Conservation (phyloP, 495 filamentous ascomycete species). For the Penicillium dipodomyicola region DNA sequence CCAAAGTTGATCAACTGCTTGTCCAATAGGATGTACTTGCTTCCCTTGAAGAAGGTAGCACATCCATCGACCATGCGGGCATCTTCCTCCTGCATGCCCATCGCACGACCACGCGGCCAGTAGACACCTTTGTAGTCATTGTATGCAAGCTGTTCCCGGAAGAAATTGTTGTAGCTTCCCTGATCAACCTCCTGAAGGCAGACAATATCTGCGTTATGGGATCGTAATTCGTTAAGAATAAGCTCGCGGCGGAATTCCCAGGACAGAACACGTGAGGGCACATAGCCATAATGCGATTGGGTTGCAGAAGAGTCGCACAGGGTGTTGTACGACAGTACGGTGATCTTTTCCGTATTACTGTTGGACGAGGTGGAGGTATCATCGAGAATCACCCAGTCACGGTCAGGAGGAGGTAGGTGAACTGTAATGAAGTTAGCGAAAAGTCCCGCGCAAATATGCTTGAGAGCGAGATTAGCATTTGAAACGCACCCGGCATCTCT, state of each 20-base stretch:
- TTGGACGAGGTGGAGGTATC: constrained; percentile 47
- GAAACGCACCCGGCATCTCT: constrained; percentile 69
- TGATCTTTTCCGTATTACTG: constrained; percentile 57
- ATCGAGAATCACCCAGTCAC: constrained; percentile 67
- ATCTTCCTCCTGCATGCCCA: constrained; percentile 87
- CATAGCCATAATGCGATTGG: constrained; percentile 79
- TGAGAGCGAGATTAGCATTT: neutral
- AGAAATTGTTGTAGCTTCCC: constrained; percentile 86
- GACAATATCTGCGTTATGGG: constrained; percentile 81
- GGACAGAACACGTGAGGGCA: constrained; percentile 67
- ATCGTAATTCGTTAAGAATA: constrained; percentile 75
- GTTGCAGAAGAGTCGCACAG: constrained; percentile 92
- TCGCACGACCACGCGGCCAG: constrained; percentile 79
- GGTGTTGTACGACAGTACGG: constrained; percentile 88
- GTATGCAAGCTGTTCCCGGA: constrained; percentile 75
- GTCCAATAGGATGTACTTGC: constrained; percentile 88
- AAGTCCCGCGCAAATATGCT: constrained; percentile 8
- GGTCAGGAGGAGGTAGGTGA: constrained; percentile 66
- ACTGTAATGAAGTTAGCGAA: constrained; percentile 28
- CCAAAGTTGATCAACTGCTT: constrained; percentile 91
- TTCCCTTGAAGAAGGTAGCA: constrained; percentile 91
- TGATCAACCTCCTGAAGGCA: constrained; percentile 91
- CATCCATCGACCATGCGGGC: constrained; percentile 88
- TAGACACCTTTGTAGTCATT: constrained; percentile 90
- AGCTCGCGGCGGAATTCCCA: constrained; percentile 84